Base-by-base conservation (phyloP, 371 early-diverging fungal genomes). In the Nosema granulosis region DNA sequence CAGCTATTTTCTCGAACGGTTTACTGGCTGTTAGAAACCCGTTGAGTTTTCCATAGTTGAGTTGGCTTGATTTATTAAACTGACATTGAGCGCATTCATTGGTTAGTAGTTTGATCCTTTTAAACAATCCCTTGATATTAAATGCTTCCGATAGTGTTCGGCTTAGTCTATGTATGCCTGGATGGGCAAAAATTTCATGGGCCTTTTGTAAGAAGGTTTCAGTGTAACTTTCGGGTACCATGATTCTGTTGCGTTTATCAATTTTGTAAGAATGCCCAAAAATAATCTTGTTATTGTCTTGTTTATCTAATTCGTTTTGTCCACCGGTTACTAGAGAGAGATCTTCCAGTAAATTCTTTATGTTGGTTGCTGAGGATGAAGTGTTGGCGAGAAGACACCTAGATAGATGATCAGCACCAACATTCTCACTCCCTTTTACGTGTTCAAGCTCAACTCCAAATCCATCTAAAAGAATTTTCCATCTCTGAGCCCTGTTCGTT, bases 371-470 rank as follows among this genome's bases (percentile, higher is more conserved):
- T 43, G 35, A 34, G 18, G 12, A 16, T 49, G 9, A 4, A 20
- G 13, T 22, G 35, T 20, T 37, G 35, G 32, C 16, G 3, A 12
- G 9, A 37, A 50, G 31, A 37, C 37, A 24, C 49, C 75, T 4
- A 13, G 75, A 75, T 49, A 76, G 52, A 37, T n/a, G 2, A 63
- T 76, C 77, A 1, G 71, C 77, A 3, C 11, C 29, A 1, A 35
- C 4, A 65, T 76, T 76, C 1, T 71, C 12, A 26, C 52, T 54
- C 3, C 77, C 77, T 37, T 50, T 20, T 35, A 71, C 35, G 49
- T 69, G 65, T 3, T 18, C 0, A 54, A 76, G 6, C 26, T 29
- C 38, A 43, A 38, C 28, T 16, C 57, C 35, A 43, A 52, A 76
- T 54, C 65, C 66, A 1, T 52, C 32, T 13, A 76, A 18, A 11